Evolutionary conservation across 805 yeast genomes (phyloP).

Genomic region (Yarrowia deformans): DNA sequence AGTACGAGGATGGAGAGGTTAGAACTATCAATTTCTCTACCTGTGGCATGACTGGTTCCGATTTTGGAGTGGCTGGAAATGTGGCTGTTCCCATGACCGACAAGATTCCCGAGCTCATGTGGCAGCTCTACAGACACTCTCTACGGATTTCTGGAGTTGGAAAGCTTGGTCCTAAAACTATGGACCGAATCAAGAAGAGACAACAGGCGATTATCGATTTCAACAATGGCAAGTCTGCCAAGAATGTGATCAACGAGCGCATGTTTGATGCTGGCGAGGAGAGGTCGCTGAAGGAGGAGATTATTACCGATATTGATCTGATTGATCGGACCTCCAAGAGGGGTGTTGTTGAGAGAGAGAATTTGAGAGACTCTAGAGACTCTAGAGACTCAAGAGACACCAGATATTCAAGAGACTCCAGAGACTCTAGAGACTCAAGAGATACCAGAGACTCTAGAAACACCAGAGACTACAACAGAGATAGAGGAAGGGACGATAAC

Average conservation of each 20-base stretch:
- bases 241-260: not conserved
- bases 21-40: not conserved
- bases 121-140: not conserved
- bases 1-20: not conserved
- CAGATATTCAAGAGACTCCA: no score
- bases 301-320: not conserved
- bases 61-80: slow-evolving; percentile 5
- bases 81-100: not conserved
- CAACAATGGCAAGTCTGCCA: not conserved
- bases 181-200: not conserved
- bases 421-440: no score
- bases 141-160: not conserved
- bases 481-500: no score
- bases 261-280: slow-evolving; percentile 2
- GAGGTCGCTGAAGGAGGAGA: not conserved
- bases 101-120: not conserved
- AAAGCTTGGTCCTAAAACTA: not conserved
- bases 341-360: no score
- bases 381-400: no score
- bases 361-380: no score
- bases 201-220: slow-evolving; percentile 6
- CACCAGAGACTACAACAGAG: no score
- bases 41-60: not conserved
- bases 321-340: not conserved
- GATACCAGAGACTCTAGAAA: not conserved